These are phyloP conservation scores for Phragmites australis DNA, from an alignment of 176 grass and related monocot genomes.

Conservation along the genomic window DNA sequence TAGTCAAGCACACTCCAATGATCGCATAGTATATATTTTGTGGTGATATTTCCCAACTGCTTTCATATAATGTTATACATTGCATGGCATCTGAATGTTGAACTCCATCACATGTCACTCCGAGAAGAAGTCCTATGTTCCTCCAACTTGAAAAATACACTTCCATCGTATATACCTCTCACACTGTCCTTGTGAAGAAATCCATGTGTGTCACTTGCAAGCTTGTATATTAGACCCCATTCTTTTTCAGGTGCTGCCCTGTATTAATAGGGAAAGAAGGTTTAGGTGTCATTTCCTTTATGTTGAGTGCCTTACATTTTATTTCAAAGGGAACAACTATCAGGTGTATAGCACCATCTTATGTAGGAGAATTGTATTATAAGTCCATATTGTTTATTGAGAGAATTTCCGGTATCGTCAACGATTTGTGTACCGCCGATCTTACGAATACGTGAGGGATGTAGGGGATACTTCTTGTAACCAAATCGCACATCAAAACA, in stretches of 20 bases:
- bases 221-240: constrained; percentile 48
- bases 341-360: background rate
- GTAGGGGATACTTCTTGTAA: too few species aligned
- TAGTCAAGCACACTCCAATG: background rate
- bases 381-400: background rate
- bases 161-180: constrained; percentile 62
- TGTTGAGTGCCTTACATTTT: background rate
- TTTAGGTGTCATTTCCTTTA: background rate
- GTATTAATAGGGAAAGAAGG: background rate
- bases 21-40: background rate
- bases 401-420: too few species aligned
- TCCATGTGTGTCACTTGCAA: constrained; percentile 56
- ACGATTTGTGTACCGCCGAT: too few species aligned
- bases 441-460: too few species aligned
- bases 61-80: background rate
- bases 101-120: constrained; percentile 17
- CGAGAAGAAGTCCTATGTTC: constrained; percentile 23
- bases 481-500: too few species aligned
- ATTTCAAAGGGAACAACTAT: background rate
- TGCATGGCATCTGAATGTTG: background rate
- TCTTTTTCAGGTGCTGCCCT: constrained; percentile 41
- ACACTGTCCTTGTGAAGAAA: constrained; percentile 61
- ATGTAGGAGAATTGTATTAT: background rate
- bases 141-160: constrained; percentile 61
- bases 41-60: background rate